Conservation (phyloP, 192 early-diverging fungal genomes). For the Coemansia sp. region DNA sequence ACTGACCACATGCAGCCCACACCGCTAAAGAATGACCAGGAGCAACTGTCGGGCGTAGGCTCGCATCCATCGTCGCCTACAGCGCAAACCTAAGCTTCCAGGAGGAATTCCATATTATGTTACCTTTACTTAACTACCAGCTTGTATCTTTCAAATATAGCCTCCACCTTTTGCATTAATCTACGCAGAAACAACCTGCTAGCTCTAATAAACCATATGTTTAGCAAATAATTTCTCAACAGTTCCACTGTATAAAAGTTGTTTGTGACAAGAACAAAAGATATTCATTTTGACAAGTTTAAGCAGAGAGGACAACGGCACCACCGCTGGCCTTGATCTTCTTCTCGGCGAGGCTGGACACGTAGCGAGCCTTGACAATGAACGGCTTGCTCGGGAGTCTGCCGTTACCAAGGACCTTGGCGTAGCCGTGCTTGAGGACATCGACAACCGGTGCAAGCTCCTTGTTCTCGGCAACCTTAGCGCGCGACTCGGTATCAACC, state of each 20-base stretch:
- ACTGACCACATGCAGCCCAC: not conserved
- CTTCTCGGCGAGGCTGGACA: constrained; percentile 91
- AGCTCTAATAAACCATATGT: not conserved
- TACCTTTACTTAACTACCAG: too few species aligned
- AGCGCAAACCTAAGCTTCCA: not conserved
- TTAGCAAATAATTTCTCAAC: not conserved
- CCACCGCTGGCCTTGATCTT: constrained; percentile 99
- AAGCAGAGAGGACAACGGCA: constrained; percentile 56
- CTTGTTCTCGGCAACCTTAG: constrained; percentile 75
- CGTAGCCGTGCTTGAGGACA: constrained; percentile 74
- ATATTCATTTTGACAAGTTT: constrained; percentile 19
- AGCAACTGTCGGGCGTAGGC: not conserved
- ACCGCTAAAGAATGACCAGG: not conserved
- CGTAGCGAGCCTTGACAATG: constrained; percentile 93
- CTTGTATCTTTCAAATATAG: not conserved
- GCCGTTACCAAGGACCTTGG: constrained; percentile 97
- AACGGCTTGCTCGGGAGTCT: constrained; percentile 81
- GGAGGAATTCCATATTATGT: not conserved
- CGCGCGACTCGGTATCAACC: constrained; percentile 80
- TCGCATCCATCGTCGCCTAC: not conserved
- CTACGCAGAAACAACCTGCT: too few species aligned
- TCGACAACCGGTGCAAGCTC: constrained; percentile 94
- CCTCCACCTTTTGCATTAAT: not conserved
- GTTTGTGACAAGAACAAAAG: constrained; percentile 11
- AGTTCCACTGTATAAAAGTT: constrained; percentile 4